Evolutionary conservation across 1,284 basidiomycete genomes (phyloP), one percentile per base, ranked within the genome.

Genomic region (Boletus hoseneyae): DNA sequence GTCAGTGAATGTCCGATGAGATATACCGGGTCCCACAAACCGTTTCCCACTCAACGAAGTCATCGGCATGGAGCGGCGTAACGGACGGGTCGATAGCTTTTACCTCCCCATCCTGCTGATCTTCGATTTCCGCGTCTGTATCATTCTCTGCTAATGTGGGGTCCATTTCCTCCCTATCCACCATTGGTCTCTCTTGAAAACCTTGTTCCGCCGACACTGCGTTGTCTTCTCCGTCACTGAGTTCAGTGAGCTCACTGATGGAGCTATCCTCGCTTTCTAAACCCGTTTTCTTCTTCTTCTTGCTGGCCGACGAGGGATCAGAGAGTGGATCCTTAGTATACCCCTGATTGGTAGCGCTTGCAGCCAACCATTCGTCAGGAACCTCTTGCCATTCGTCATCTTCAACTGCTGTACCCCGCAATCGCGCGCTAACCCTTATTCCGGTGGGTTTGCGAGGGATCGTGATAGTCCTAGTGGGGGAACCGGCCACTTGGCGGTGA

Each of bases 31-130:
- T 48, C 7, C 48, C 37, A 75, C 83, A 56, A 52, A 90, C 89
- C 59, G 86, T 86, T 70, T 93, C 88, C 90, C 90, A 92, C 64
- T 90, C 87, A 48, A 90, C 69, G 59, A 91, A 87, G 53, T 78
- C 77, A 4, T 71, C 72, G 3, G 76, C 78, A 32, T 67, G 52
- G 44, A 25, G 36, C 5, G 61, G 54, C 15, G 51, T 53, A 35
- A 35, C 18, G 15, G 42, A 15, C 39, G 35, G 21, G 8, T 53
- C 51, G n/a, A 37, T 23, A 7, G 9, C 27, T 5, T 40, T 39
- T 25, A 30, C 30, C 7, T 47, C 38, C n/a, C 34, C 44, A 29
- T 52, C 46, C 11, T 42, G 49, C 18, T 48, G 45, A 39, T 42
- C 43, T 30, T 47, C 50, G 6, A 16, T 13, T 25, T 51, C 52